These are phyloP conservation scores for Pseudopyricularia cyperi DNA, from an alignment of 2,329 filamentous ascomycete genomes.

Conservation along the genomic window DNA sequence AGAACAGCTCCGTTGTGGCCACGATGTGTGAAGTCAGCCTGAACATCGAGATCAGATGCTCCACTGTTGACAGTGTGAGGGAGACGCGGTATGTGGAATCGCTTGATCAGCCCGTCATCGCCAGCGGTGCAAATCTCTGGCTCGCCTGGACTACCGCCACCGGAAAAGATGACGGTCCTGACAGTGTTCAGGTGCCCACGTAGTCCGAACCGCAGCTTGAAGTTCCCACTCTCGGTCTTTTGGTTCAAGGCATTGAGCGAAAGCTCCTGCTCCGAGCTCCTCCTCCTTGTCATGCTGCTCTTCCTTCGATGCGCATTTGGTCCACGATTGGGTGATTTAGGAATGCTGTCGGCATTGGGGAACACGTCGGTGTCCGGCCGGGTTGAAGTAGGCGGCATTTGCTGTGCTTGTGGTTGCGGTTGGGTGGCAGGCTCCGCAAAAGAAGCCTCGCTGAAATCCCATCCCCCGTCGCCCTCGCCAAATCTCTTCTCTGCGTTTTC, in stretches of 20 bases:
- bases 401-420: conserved; percentile 20
- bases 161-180: conserved; percentile 89
- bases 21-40: conserved; percentile 87
- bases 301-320: conserved; percentile 64
- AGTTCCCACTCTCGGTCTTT: conserved; percentile 60
- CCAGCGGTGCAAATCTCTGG: conserved; percentile 94
- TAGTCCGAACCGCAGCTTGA: conserved; percentile 87
- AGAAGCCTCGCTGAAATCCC: conserved; percentile 84
- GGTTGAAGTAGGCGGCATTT: conserved; percentile 34
- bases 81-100: conserved; percentile 88
- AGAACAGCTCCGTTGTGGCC: conserved; percentile 88
- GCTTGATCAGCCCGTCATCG: conserved; percentile 90
- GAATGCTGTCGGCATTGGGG: conserved; percentile 64
- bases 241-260: conserved; percentile 33
- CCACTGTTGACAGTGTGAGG: conserved; percentile 26
- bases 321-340: conserved; percentile 66
- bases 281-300: conserved; percentile 61
- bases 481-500: conserved; percentile 28
- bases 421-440: conserved; percentile 40
- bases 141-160: conserved; percentile 86
- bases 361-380: conserved; percentile 84
- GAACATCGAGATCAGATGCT: conserved; percentile 75
- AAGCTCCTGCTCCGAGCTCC: conserved; percentile 55
- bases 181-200: conserved; percentile 90
- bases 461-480: conserved; percentile 54